phyloP scores from a whole-genome alignment of 2,329 filamentous ascomycete species.

The Cercospora sp. region DNA sequence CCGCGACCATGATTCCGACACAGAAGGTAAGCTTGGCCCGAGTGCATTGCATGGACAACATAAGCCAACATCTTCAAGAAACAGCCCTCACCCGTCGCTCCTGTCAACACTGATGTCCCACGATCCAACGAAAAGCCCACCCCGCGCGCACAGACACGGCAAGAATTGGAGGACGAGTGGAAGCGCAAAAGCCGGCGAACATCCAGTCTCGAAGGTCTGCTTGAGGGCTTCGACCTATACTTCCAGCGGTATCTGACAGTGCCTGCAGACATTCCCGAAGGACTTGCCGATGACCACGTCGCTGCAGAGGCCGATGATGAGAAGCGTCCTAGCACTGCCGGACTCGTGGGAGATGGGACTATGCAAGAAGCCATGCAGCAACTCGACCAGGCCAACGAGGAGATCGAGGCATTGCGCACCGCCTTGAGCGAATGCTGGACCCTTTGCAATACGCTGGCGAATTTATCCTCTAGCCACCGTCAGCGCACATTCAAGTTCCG shows the following conservation, averaged over 20 bases:
- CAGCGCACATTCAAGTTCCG: conserved; percentile 75
- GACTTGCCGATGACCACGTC: conserved; percentile 42
- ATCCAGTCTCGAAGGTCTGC: conserved; percentile 72
- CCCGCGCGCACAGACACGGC: conserved; percentile 77
- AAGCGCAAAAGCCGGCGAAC: conserved; percentile 62
- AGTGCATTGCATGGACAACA: background rate
- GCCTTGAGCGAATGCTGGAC: conserved; percentile 91
- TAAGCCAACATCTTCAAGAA: background rate
- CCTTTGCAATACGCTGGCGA: conserved; percentile 85
- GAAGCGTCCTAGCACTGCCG: conserved; percentile 38
- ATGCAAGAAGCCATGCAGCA: conserved; percentile 56
- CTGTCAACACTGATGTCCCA: conserved; percentile 72
- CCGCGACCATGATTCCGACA: conserved; percentile 31
- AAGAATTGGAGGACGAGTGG: conserved; percentile 66
- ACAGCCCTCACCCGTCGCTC: conserved; percentile 52
- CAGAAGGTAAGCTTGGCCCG: conserved; percentile 33
- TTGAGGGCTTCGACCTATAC: conserved; percentile 25
- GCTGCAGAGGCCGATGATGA: conserved; percentile 27
- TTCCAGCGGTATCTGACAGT: conserved; percentile 27
- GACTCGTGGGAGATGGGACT: conserved; percentile 39
- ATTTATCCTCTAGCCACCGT: conserved; percentile 78
- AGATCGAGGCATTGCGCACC: conserved; percentile 67
- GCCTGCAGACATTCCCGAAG: conserved; percentile 49
- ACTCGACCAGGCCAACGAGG: conserved; percentile 55
- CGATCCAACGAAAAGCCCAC: conserved; percentile 66